phyloP scores from a whole-genome alignment of 129 eudicot genomes.

The Flaveria ramosissima region DNA sequence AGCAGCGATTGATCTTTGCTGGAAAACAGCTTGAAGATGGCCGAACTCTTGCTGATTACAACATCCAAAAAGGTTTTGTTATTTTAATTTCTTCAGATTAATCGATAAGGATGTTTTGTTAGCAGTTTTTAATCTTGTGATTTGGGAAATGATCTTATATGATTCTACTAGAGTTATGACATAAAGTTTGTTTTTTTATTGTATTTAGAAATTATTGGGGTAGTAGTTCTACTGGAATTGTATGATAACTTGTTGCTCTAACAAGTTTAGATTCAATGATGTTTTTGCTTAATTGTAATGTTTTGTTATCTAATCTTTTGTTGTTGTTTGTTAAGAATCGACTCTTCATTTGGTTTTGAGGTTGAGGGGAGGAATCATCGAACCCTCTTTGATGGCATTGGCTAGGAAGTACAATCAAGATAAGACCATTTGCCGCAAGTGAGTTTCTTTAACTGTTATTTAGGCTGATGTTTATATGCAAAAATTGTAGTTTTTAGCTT shows the following conservation, averaged over 20 bases:
- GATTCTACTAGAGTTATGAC: no score
- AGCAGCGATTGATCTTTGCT: constrained; percentile 58
- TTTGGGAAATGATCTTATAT: no score
- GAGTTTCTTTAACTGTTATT: constrained; percentile 17
- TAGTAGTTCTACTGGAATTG: no score
- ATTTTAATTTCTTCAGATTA: not conserved
- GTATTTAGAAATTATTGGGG: no score
- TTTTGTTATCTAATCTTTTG: not conserved
- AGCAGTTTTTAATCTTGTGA: no score
- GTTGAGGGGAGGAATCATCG: constrained; percentile 50
- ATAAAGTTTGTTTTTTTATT: no score
- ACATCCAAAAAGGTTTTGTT: constrained; percentile 59
- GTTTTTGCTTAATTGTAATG: not conserved
- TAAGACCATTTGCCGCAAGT: constrained; percentile 52
- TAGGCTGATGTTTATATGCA: not conserved
- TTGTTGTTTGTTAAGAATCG: constrained; percentile 32
- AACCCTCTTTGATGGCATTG: constrained; percentile 51
- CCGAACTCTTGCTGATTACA: constrained; percentile 58
- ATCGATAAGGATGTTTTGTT: no score
- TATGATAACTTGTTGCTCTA: not conserved
- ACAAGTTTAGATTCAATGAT: not conserved
- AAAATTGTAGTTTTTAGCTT: not conserved
- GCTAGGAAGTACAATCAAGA: constrained; percentile 50
- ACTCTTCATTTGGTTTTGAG: constrained; percentile 49
- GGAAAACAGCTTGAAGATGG: constrained; percentile 67